Conservation (phyloP, 73 alveolate species). For the Durusdinium trenchii region DNA sequence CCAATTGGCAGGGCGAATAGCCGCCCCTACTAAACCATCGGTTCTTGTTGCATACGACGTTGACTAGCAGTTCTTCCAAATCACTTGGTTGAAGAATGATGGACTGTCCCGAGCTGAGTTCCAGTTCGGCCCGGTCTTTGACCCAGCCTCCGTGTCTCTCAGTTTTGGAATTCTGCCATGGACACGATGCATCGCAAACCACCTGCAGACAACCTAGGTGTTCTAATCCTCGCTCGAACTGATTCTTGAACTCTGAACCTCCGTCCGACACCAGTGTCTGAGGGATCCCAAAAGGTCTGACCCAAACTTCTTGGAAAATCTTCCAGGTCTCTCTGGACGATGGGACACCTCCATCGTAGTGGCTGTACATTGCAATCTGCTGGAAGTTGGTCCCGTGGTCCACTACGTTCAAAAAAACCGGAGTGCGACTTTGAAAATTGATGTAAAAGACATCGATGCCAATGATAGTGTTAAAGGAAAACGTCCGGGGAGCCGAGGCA, state of each 20-base stretch:
- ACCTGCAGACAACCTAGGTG: not conserved
- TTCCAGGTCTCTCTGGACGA: not conserved
- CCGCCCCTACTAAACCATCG: not conserved
- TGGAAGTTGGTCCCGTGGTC: conserved; percentile 4
- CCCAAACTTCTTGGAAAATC: not conserved
- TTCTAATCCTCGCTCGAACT: not conserved
- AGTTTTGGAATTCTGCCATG: conserved; percentile 35
- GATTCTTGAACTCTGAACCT: not conserved
- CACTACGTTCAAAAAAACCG: not conserved
- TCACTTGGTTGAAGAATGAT: not conserved
- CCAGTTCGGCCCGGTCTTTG: not conserved
- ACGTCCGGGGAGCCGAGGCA: not conserved
- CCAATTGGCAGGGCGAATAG: not conserved
- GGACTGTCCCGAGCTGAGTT: not conserved
- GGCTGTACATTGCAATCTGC: not conserved
- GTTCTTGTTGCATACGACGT: not conserved
- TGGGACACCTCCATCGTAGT: not conserved
- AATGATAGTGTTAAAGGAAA: not conserved
- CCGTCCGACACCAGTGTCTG: not conserved
- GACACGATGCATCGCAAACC: not conserved
- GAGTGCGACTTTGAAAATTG: not conserved
- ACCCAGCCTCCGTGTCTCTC: conserved; percentile 46
- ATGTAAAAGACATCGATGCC: not conserved
- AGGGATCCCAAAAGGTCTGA: not conserved
- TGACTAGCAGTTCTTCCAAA: not conserved